Percentiles rank a stretch among this genome's conserved stretches.
phyloP scores from a whole-genome alignment of 139 green algal genomes.

The Limnomonas spitsbergensis region DNA sequence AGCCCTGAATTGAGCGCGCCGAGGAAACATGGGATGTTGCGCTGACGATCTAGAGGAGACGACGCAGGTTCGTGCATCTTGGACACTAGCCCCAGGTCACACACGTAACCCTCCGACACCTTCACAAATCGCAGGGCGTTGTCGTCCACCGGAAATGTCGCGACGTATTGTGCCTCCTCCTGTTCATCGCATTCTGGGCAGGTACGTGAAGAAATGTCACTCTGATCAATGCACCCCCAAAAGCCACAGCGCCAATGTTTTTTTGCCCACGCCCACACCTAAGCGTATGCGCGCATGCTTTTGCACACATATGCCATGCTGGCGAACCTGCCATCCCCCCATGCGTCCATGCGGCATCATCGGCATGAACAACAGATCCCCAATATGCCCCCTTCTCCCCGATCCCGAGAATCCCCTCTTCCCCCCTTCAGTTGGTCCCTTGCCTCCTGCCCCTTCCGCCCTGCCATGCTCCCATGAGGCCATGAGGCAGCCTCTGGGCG shows the following conservation, averaged over 20 bases:
- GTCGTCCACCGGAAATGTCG: slow-evolving; percentile 46
- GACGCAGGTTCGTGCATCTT: neutral
- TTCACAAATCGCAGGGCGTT: slow-evolving; percentile 33
- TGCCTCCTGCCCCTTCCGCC: too few species aligned
- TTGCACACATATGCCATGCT: neutral
- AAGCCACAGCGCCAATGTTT: too few species aligned
- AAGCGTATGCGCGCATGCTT: neutral
- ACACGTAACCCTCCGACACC: neutral
- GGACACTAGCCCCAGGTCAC: neutral
- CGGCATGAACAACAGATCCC: too few species aligned
- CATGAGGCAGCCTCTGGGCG: too few species aligned
- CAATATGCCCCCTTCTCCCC: too few species aligned
- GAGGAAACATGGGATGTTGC: slow-evolving; percentile 5
- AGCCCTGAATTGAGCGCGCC: too few species aligned
- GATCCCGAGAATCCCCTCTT: too few species aligned
- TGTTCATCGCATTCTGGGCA: slow-evolving; percentile 65
- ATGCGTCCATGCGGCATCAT: too few species aligned
- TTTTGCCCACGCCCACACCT: too few species aligned
- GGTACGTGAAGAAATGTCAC: neutral
- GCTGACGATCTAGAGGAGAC: slow-evolving; percentile 1
- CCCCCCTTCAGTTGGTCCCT: too few species aligned
- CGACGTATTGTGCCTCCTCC: slow-evolving; percentile 63
- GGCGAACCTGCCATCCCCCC: neutral
- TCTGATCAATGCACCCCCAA: neutral
- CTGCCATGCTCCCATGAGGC: too few species aligned